Percentiles rank a stretch among this genome's conserved stretches.
These are phyloP conservation scores for Cercis canadensis DNA, from an alignment of 306 rosid genomes.

Conservation along the genomic window DNA sequence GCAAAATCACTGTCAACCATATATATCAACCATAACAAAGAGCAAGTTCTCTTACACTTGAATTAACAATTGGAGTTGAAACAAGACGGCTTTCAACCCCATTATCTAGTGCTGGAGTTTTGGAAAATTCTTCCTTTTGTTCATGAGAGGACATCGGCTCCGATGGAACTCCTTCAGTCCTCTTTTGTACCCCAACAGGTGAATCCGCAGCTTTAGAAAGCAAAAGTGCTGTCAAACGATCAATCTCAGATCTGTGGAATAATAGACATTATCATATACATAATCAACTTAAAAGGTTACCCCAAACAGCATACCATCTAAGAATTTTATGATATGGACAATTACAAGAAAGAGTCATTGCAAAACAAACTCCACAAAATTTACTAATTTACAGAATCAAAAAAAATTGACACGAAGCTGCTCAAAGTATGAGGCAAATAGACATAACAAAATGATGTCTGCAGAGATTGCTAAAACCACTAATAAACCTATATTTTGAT, in stretches of 20 bases:
- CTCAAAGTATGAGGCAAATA: not conserved
- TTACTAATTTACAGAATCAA: constrained; percentile 30
- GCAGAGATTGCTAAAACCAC: constrained; percentile 13
- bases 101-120: constrained; percentile 46
- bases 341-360: not conserved
- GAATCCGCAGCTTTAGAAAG: constrained; percentile 68
- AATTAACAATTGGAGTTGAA: constrained; percentile 52
- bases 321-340: not conserved
- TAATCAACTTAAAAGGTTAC: constrained; percentile 9
- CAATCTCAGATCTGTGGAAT: constrained; percentile 80
- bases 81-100: constrained; percentile 44
- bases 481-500: not conserved
- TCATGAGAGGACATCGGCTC: constrained; percentile 42
- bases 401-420: not conserved
- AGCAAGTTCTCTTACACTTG: constrained; percentile 58
- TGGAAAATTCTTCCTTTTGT: constrained; percentile 48
- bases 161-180: constrained; percentile 48
- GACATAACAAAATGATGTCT: not conserved
- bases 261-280: constrained; percentile 29
- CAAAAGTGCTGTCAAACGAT: constrained; percentile 81
- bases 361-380: constrained; percentile 1
- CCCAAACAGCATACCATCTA: constrained; percentile 7
- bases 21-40: not conserved
- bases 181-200: constrained; percentile 55
- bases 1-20: constrained; percentile 14